These are phyloP conservation scores for Eudorina sp. DNA, from an alignment of 139 green algal species.

Conservation along the genomic window DNA sequence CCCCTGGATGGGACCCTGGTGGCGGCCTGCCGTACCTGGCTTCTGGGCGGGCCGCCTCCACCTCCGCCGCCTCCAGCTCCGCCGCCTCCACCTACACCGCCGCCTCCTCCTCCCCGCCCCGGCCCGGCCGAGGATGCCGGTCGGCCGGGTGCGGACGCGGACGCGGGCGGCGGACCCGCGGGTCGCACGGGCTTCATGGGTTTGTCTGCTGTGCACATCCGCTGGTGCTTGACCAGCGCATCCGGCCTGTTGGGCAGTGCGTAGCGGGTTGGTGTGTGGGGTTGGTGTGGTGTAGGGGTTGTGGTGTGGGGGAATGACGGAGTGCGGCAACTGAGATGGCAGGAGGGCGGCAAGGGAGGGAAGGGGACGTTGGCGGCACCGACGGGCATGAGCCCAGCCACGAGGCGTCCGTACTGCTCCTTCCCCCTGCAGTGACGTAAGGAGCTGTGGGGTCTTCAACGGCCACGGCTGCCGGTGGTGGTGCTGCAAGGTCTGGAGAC, in stretches of 20 bases:
- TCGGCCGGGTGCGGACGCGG: background rate
- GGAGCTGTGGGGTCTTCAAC: no score
- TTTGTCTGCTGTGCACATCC: slow-evolving; percentile 58
- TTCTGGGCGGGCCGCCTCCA: background rate
- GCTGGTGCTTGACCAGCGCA: slow-evolving; percentile 54
- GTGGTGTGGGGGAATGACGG: background rate
- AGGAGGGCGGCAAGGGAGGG: no score
- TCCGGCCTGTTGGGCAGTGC: slow-evolving; percentile 51
- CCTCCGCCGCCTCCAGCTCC: background rate
- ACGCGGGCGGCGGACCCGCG: background rate
- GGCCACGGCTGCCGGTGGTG: no score
- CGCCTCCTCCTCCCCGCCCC: background rate
- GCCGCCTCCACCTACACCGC: background rate
- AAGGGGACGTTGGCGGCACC: no score
- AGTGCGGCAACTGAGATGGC: background rate
- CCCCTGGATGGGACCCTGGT: no score
- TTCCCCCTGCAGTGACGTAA: background rate
- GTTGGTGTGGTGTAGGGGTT: background rate
- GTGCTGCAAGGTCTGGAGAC: no score
- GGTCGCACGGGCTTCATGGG: slow-evolving; percentile 52
- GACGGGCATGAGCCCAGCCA: no score
- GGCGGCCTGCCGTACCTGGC: no score
- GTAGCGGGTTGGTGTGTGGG: background rate
- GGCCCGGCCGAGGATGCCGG: background rate
- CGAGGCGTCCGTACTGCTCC: background rate